Base-by-base conservation (phyloP, 192 early-diverging fungal genomes). In the Coemansia sp. region DNA sequence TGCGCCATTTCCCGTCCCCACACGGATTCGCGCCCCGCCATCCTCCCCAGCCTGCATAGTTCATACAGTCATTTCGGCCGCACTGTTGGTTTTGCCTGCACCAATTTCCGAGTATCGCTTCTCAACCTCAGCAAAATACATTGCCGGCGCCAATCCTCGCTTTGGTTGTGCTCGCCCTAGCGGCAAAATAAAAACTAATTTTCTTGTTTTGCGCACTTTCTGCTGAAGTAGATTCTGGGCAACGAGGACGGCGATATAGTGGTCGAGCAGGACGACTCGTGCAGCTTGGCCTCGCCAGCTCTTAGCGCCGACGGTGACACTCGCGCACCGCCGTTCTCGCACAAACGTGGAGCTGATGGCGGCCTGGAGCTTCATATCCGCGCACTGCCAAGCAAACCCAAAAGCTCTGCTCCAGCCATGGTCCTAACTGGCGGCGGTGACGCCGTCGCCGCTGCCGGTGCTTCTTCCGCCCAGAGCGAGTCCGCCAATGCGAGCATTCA, bases 201-300 rank as follows among this genome's bases (percentile, higher is more conserved):
- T 37, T 41, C 37, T 29, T 47, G 26, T 22, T 22, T 47, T 25
- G 27, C 14, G n/a, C 15, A 40, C 37, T 40, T 8, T 14, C 4
- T 31, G 30, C 7, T 41, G 18, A 9, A 26, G 50, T 75, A 75
- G 71, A 75, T 75, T 47, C 60, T 66, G 37, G 71, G 71, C 29
- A 75, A 75, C 46, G 71, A 75, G 51, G 71, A 75, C 23, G 71
- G 71, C 23, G 71, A 75, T 18, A 57, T 75, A 15, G 46, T 75
- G 10, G 71, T 75, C 8, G 60, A 75, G 57, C 71, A 75, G 56
- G 60, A 68, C 34, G 71, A 68, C 37, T 50, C 65, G 26, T 34
- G 51, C 36, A 35, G 30, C 8, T 49, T 60, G 31, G 60, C 60
- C 14, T 75, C 71, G 46, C 71, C 60, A 8, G 63, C 52, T 3